Evolutionary conservation across 257 asterid genomes (phyloP).

Genomic region (Henckelia pumila): DNA sequence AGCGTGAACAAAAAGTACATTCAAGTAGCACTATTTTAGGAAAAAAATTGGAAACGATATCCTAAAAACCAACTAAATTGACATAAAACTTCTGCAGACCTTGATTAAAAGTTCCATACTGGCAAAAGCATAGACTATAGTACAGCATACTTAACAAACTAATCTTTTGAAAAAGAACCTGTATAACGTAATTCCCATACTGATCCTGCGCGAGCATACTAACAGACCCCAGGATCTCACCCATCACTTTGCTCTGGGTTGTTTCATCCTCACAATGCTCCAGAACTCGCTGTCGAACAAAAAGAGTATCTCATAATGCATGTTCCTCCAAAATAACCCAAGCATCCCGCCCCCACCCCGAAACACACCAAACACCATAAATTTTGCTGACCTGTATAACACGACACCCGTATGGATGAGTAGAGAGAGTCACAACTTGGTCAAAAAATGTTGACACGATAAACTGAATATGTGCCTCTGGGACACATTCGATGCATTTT

Average conservation of each 20-base stretch:
- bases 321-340: not conserved
- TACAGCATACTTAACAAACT: not conserved
- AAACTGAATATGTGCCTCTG: slow-evolving; percentile 81
- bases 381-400: slow-evolving; percentile 70
- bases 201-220: slow-evolving; percentile 97
- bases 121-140: not conserved
- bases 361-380: not conserved
- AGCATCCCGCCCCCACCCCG: not conserved
- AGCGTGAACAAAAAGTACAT: not conserved
- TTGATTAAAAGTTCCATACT: slow-evolving; percentile 1
- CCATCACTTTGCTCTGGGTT: slow-evolving; percentile 89
- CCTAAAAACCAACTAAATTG: not conserved
- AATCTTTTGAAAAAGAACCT: slow-evolving; percentile 40
- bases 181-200: slow-evolving; percentile 94
- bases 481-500: slow-evolving; percentile 93
- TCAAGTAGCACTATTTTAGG: not conserved
- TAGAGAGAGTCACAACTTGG: slow-evolving; percentile 88
- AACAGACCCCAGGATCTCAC: slow-evolving; percentile 79
- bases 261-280: slow-evolving; percentile 71
- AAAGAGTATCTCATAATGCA: slow-evolving; percentile 18
- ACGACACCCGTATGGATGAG: slow-evolving; percentile 98
- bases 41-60: not conserved
- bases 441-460: slow-evolving; percentile 71
- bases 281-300: slow-evolving; percentile 63
- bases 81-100: not conserved